Conservation (phyloP, 192 early-diverging fungal species). For the Podila minutissima region DNA sequence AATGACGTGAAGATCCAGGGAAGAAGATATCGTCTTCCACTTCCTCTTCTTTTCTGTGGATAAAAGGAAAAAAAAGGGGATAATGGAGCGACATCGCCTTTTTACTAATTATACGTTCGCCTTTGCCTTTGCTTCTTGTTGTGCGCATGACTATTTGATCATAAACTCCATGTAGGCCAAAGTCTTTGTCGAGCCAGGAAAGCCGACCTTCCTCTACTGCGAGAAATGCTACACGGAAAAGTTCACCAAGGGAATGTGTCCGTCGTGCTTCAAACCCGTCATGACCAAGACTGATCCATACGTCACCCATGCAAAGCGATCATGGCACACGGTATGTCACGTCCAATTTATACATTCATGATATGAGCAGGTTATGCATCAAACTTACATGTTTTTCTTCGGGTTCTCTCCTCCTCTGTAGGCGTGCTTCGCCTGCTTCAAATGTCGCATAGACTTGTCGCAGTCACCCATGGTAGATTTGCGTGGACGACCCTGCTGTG, state of each 20-base stretch:
- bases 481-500: conserved; percentile 57
- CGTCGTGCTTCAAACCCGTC: conserved; percentile 49
- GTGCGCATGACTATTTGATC: not conserved
- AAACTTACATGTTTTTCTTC: conserved; percentile 7
- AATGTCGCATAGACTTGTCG: conserved; percentile 37
- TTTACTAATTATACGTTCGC: not conserved
- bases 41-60: not conserved
- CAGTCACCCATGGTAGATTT: conserved; percentile 59
- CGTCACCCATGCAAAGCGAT: conserved; percentile 36
- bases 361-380: not conserved
- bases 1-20: not conserved
- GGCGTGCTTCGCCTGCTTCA: conserved; percentile 56
- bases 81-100: not conserved
- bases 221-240: conserved; percentile 50
- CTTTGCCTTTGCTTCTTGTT: not conserved
- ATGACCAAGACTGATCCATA: conserved; percentile 39
- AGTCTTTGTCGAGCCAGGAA: conserved; percentile 46
- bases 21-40: not conserved
- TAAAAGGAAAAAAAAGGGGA: not conserved
- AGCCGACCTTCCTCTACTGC: conserved; percentile 37
- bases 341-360: no score
- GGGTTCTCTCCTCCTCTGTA: conserved; percentile 4
- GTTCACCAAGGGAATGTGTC: conserved; percentile 46
- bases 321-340: conserved; percentile 40
- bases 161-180: conserved; percentile 16